Evolutionary conservation across 352 stramenopile species (phyloP).

Genomic region (Phytophthora europaea): DNA sequence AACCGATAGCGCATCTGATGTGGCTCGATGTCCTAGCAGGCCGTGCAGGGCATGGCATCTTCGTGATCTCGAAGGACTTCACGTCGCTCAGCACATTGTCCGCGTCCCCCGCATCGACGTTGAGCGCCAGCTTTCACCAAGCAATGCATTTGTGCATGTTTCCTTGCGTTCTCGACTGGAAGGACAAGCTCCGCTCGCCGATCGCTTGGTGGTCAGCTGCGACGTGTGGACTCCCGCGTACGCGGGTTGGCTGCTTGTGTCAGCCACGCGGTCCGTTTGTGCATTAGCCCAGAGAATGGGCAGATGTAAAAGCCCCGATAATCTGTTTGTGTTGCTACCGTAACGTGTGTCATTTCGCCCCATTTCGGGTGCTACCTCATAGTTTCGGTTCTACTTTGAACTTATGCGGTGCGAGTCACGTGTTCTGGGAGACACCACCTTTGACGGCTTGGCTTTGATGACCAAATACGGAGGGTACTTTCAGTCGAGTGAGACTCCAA

Average conservation of each 20-base stretch:
- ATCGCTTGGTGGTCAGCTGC: neutral
- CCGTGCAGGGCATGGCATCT: constrained; percentile 7
- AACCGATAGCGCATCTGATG: constrained; percentile 15
- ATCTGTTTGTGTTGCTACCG: constrained; percentile 11
- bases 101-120: neutral
- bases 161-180: neutral
- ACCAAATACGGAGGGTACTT: neutral
- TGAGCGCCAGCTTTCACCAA: neutral
- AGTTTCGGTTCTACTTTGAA: neutral
- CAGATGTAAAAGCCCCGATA: constrained; percentile 1
- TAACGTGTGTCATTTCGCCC: neutral
- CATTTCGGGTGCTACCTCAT: constrained; percentile 1
- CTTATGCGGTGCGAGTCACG: neutral
- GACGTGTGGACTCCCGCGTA: neutral
- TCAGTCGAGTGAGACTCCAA: neutral
- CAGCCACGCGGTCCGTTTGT: neutral
- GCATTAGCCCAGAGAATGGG: neutral
- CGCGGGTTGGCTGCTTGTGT: constrained; percentile 2
- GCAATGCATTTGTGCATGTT: constrained; percentile 3
- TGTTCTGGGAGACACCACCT: neutral
- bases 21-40: too few relatives aligned
- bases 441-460: neutral
- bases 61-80: constrained; percentile 7
- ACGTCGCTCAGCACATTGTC: neutral
- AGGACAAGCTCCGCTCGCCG: neutral